phyloP scores from a whole-genome alignment of 225 moss, liverwort and hornwort genomes.

The Marchantia polymorpha region DNA sequence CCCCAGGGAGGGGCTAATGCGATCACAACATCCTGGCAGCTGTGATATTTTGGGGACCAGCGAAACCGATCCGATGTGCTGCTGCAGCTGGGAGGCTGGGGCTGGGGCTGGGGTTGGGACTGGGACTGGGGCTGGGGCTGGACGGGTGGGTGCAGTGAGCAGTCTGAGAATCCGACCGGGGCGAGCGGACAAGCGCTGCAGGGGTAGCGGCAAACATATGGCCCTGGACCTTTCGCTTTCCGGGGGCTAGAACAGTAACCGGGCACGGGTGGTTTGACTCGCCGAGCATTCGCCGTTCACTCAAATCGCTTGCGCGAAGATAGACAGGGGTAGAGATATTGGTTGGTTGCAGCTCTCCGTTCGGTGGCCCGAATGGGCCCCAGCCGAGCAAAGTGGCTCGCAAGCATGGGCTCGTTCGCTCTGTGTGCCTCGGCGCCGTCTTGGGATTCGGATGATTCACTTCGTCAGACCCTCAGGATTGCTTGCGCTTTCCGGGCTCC shows the following conservation, averaged over 20 bases:
- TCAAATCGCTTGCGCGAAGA: not conserved
- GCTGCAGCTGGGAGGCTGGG: not conserved
- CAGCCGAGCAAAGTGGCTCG: conserved; percentile 13
- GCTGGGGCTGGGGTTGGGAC: no score
- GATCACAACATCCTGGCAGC: not conserved
- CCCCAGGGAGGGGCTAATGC: no score
- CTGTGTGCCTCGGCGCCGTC: not conserved
- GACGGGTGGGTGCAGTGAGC: not conserved
- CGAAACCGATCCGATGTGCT: no score
- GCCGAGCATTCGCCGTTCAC: not conserved
- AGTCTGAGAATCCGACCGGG: not conserved
- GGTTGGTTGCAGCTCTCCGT: conserved; percentile 7
- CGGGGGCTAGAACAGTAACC: not conserved
- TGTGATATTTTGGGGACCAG: not conserved
- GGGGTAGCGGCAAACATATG: no score
- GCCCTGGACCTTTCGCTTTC: no score
- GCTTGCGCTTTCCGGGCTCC: not conserved
- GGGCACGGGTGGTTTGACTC: not conserved
- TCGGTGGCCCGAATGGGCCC: conserved; percentile 1
- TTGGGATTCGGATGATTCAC: not conserved
- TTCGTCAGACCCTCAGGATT: not conserved
- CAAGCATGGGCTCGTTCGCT: not conserved
- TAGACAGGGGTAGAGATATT: not conserved
- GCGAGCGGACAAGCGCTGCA: not conserved
- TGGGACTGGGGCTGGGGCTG: not conserved